Evolutionary conservation across 768 basidiomycete genomes (phyloP).

Genomic region (Amanita phalloides): DNA sequence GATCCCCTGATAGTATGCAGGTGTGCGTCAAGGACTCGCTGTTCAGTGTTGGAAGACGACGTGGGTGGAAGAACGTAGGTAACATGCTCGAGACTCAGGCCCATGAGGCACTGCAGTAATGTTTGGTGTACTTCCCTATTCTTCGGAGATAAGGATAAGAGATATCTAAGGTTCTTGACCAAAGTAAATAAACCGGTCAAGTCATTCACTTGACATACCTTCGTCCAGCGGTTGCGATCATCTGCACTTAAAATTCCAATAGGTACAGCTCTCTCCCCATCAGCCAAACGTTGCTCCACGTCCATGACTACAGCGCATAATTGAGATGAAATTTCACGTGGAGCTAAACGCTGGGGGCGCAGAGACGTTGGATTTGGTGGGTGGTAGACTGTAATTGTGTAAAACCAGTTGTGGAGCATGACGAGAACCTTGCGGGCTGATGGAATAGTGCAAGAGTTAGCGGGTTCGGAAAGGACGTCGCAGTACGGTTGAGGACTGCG

Average conservation of each 20-base stretch:
- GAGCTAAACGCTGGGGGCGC: constrained; percentile 20
- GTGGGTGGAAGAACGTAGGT: constrained; percentile 32
- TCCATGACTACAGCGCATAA: constrained; percentile 43
- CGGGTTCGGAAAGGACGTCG: constrained; percentile 49
- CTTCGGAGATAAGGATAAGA: constrained; percentile 52
- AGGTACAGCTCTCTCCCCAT: constrained; percentile 46
- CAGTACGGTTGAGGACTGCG: constrained; percentile 61
- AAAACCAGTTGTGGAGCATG: constrained; percentile 70
- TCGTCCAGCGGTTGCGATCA: constrained; percentile 72
- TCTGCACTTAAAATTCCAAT: constrained; percentile 73
- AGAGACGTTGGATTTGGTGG: constrained; percentile 18
- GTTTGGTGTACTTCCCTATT: constrained; percentile 53
- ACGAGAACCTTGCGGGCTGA: constrained; percentile 51
- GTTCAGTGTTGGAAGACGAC: constrained; percentile 13
- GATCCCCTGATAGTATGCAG: constrained; percentile 64
- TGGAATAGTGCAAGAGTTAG: constrained; percentile 30
- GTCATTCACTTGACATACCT: constrained; percentile 32
- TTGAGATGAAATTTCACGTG: constrained; percentile 30
- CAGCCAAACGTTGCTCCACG: constrained; percentile 35
- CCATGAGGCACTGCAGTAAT: constrained; percentile 70
- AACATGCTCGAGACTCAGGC: constrained; percentile 71
- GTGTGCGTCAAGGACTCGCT: constrained; percentile 52
- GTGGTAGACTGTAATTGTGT: constrained; percentile 60
- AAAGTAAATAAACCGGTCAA: neutral
- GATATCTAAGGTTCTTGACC: constrained; percentile 49